Conservation (phyloP, 441 rosid species). For the Jatropha podagrica region DNA sequence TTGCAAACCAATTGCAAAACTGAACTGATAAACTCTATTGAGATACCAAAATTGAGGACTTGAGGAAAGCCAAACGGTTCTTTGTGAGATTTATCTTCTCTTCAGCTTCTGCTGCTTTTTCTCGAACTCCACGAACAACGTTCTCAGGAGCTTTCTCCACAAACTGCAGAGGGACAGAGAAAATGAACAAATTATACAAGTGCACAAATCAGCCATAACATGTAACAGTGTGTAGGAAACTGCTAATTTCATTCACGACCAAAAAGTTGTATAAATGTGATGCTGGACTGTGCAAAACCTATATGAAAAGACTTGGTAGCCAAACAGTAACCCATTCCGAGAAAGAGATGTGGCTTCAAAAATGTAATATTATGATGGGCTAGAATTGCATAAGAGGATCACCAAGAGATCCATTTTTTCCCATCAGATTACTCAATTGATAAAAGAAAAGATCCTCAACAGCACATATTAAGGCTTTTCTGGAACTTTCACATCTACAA, state of each 20-base stretch:
- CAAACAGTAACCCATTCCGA: background rate
- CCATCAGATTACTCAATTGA: too few relatives aligned
- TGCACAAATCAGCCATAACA: background rate
- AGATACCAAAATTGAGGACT: constrained; percentile 58
- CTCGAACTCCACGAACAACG: constrained; percentile 72
- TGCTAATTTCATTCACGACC: background rate
- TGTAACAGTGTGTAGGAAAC: background rate
- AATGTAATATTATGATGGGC: background rate
- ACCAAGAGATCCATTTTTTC: background rate
- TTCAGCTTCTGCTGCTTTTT: constrained; percentile 82
- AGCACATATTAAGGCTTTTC: background rate
- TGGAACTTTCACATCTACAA: background rate
- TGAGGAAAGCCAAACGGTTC: constrained; percentile 73
- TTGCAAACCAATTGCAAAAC: constrained; percentile 16
- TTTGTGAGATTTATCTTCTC: constrained; percentile 83
- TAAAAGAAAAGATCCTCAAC: background rate
- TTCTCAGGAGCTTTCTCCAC: constrained; percentile 84
- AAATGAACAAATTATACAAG: background rate
- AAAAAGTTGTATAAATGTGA: background rate
- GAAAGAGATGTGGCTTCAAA: too few relatives aligned
- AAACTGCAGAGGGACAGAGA: constrained; percentile 46
- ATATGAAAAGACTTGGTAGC: background rate
- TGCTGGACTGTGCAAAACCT: background rate
- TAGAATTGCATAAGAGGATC: background rate
- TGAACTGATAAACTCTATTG: constrained; percentile 28